phyloP scores from a whole-genome alignment of 352 stramenopile species.

The Pythium scleroteichum region DNA sequence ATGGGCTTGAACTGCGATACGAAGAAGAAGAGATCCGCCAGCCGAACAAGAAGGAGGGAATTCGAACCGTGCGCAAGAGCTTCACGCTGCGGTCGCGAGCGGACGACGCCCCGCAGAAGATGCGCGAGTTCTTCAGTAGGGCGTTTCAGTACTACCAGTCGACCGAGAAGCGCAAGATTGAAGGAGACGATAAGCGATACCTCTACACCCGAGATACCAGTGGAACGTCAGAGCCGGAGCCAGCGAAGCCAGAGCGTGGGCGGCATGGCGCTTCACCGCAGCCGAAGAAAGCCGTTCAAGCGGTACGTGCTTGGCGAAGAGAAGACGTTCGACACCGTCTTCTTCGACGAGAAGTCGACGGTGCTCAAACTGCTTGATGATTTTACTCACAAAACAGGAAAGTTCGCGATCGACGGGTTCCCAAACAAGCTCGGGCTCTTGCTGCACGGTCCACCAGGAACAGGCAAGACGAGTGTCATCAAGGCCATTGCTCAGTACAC shows the following conservation, averaged over 20 bases:
- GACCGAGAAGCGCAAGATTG: not conserved
- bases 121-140: slow-evolving; percentile 39
- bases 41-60: not conserved
- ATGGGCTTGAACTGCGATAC: slow-evolving; percentile 33
- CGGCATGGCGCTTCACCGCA: slow-evolving; percentile 11
- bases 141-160: not conserved
- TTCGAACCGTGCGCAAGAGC: slow-evolving; percentile 14
- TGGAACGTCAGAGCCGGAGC: slow-evolving; percentile 4
- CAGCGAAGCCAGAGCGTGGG: slow-evolving; percentile 21
- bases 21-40: not conserved
- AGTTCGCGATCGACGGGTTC: slow-evolving; percentile 87
- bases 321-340: slow-evolving; percentile 89
- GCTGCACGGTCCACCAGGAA: slow-evolving; percentile 86
- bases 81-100: slow-evolving; percentile 10
- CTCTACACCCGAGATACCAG: slow-evolving; percentile 8
- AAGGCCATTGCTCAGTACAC: slow-evolving; percentile 85
- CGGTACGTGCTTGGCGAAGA: slow-evolving; percentile 81
- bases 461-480: slow-evolving; percentile 91
- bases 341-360: slow-evolving; percentile 80
- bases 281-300: slow-evolving; percentile 39
- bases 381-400: slow-evolving; percentile 65
- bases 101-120: slow-evolving; percentile 30
- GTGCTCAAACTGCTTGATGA: slow-evolving; percentile 76
- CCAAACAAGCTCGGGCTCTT: slow-evolving; percentile 89
- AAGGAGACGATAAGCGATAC: slow-evolving; percentile 11